phyloP scores from a whole-genome alignment of 129 eudicot species.

The Helianthus tuberosus region DNA sequence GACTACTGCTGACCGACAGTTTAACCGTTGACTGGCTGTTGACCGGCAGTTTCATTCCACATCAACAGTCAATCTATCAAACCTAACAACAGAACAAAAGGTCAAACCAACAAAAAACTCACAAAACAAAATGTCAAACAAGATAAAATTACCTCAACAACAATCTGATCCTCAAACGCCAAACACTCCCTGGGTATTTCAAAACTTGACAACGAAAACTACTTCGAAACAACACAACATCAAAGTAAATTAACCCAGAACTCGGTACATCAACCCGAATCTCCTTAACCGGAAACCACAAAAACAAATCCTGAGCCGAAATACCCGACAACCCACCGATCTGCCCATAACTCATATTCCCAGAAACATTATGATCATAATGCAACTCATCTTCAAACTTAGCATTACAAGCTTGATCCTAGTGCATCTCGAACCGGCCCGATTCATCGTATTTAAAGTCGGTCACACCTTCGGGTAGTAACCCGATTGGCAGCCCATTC shows the following conservation, averaged over 20 bases:
- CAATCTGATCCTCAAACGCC: conserved; percentile 47
- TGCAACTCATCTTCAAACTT: conserved; percentile 89
- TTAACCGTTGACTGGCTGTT: too few relatives aligned
- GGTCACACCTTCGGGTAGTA: too few relatives aligned
- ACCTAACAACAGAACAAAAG: conserved; percentile 1
- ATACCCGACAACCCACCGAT: conserved; percentile 75
- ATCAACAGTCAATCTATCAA: neutral
- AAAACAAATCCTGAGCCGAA: conserved; percentile 83
- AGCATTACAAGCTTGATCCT: too few relatives aligned
- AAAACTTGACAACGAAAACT: conserved; percentile 72
- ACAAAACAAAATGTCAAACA: conserved; percentile 9
- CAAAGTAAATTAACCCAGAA: conserved; percentile 84
- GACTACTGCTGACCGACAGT: too few relatives aligned
- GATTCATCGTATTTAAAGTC: too few relatives aligned
- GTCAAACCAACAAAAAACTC: conserved; percentile 8
- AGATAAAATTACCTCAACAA: too few relatives aligned
- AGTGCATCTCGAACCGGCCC: too few relatives aligned
- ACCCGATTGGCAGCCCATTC: too few relatives aligned
- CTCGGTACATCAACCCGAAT: too few relatives aligned
- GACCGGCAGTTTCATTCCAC: too few relatives aligned
- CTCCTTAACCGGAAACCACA: too few relatives aligned
- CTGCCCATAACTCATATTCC: conserved; percentile 59
- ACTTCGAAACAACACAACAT: conserved; percentile 87
- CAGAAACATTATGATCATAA: conserved; percentile 68
- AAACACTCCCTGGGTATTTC: conserved; percentile 84